A percentile compares a stretch with the other conserved stretches of the same genome.
These are phyloP conservation scores for Pichia phayaonensis DNA, from an alignment of 805 yeast genomes.

Conservation along the genomic window DNA sequence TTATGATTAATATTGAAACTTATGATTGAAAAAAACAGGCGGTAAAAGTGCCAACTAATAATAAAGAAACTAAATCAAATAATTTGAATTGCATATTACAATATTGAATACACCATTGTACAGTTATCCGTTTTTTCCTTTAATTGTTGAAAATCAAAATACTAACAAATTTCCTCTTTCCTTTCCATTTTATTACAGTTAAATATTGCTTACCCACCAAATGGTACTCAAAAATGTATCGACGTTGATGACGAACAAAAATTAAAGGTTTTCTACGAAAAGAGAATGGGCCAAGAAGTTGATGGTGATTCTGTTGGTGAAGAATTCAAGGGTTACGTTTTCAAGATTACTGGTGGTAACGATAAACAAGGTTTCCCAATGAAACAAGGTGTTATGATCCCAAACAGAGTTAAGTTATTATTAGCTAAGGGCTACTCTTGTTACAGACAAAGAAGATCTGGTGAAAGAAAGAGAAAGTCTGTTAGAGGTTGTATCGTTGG, in stretches of 20 bases:
- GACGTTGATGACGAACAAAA: conserved; percentile 99
- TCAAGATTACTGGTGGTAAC: conserved; percentile 99
- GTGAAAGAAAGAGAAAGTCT: conserved; percentile 99
- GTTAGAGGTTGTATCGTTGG: conserved; percentile 99
- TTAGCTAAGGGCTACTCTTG: conserved; percentile 92
- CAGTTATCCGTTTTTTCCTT: not conserved
- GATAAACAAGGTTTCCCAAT: conserved; percentile 99
- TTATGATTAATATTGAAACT: not conserved
- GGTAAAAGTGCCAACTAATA: too few relatives aligned
- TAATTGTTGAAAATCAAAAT: not conserved
- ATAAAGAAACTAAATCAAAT: not conserved
- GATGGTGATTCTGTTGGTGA: conserved; percentile 98
- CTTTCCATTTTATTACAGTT: conserved; percentile 42
- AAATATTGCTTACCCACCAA: conserved; percentile 99
- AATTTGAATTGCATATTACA: not conserved
- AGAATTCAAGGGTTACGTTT: conserved; percentile 98
- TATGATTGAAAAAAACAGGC: not conserved
- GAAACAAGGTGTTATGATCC: conserved; percentile 99
- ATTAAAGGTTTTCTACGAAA: conserved; percentile 96
- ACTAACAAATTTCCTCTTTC: conserved; percentile 14
- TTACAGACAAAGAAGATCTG: conserved; percentile 99
- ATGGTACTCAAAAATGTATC: conserved; percentile 98
- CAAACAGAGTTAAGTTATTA: conserved; percentile 97
- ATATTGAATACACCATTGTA: not conserved
- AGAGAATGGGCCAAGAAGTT: conserved; percentile 99